These are phyloP conservation scores for Flueggea neowawraea DNA, from an alignment of 441 rosid genomes.

Conservation along the genomic window DNA sequence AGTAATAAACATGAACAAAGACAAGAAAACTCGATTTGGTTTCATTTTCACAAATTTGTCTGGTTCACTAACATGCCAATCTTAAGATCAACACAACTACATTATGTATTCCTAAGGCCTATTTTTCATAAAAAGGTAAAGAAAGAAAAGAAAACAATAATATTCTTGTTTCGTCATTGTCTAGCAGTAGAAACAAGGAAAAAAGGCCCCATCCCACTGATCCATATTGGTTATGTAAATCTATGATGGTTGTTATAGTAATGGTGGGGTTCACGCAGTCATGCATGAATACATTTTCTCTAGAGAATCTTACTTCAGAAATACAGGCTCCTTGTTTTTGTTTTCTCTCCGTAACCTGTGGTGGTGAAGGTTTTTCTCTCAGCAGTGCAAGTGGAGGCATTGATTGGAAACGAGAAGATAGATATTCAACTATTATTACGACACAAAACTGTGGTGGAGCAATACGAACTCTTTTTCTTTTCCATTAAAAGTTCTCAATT, in stretches of 20 bases:
- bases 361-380: conserved; percentile 10
- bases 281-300: conserved; percentile 12
- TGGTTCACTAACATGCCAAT: too few relatives aligned
- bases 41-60: too few relatives aligned
- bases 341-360: conserved; percentile 6
- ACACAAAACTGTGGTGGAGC: too few relatives aligned
- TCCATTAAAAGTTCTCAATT: too few relatives aligned
- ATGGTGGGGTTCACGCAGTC: conserved; percentile 17
- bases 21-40: too few relatives aligned
- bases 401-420: background rate
- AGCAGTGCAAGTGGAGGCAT: conserved; percentile 26
- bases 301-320: conserved; percentile 14
- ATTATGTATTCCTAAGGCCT: too few relatives aligned
- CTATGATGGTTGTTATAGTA: background rate
- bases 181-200: background rate
- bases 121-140: background rate
- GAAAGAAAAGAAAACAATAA: too few relatives aligned
- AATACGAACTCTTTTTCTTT: too few relatives aligned
- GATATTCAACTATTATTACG: too few relatives aligned
- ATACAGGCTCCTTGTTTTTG: conserved; percentile 15
- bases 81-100: too few relatives aligned
- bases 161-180: background rate
- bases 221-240: conserved; percentile 3
- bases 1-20: too few relatives aligned
- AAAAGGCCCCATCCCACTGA: conserved; percentile 2